Percentiles rank a stretch among this genome's conserved stretches.
Evolutionary conservation across 129 eudicot species (phyloP).

Genomic region (Helichrysum umbraculigerum): DNA sequence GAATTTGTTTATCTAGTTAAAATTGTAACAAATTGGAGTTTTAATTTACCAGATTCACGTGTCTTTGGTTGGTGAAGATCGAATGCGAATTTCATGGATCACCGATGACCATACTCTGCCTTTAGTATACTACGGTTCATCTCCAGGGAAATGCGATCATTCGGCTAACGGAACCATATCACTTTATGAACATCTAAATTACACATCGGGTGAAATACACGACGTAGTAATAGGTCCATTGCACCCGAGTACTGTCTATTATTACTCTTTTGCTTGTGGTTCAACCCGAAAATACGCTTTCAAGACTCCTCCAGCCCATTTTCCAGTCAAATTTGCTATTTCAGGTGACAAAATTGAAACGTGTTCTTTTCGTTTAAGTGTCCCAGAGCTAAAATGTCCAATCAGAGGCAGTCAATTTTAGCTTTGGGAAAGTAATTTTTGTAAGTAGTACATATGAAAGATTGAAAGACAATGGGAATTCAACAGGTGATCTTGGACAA

Average conservation of each 20-base stretch:
- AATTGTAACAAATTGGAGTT: not conserved
- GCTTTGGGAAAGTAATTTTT: not conserved
- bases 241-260: conserved; percentile 43
- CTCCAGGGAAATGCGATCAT: conserved; percentile 33
- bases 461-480: not conserved
- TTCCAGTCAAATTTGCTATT: conserved; percentile 59
- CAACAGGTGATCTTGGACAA: conserved; percentile 80
- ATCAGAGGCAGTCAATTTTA: too few species aligned
- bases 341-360: conserved; percentile 34
- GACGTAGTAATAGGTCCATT: conserved; percentile 67
- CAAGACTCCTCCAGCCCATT: conserved; percentile 63
- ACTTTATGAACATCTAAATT: conserved; percentile 36
- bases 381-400: too few species aligned
- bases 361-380: not conserved
- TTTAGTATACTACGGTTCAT: conserved; percentile 49
- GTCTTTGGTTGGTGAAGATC: conserved; percentile 51
- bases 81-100: conserved; percentile 75
- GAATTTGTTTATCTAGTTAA: not conserved
- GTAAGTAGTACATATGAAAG: not conserved
- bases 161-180: conserved; percentile 47
- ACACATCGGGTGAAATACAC: conserved; percentile 56
- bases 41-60: conserved; percentile 48
- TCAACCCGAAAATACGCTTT: conserved; percentile 43
- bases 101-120: conserved; percentile 45
- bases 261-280: conserved; percentile 47